phyloP scores from a whole-genome alignment of 108 stramenopile species.

The Cyclotella atomus region DNA sequence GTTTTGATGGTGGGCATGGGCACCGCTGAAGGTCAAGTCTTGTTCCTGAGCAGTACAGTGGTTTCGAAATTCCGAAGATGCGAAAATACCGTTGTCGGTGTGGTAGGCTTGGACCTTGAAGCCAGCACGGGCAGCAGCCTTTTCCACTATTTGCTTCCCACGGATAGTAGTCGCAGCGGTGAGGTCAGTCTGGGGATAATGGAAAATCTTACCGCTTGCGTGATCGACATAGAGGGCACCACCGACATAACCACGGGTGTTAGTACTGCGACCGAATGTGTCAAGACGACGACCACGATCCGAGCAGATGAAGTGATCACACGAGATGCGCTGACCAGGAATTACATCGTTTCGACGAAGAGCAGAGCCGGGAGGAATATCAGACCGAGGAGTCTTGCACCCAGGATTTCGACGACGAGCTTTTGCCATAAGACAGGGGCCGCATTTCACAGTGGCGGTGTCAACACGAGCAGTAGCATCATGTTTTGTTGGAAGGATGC shows the following conservation, averaged over 20 bases:
- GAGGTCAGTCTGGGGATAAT: not conserved
- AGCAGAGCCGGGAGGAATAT: not conserved
- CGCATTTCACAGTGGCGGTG: not conserved
- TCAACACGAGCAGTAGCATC: too few species aligned
- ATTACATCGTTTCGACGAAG: not conserved
- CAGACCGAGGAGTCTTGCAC: not conserved
- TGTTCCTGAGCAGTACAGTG: constrained; percentile 27
- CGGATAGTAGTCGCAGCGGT: not conserved
- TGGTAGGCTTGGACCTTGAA: constrained; percentile 26
- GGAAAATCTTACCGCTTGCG: constrained; percentile 7
- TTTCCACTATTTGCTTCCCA: not conserved
- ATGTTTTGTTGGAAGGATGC: not conserved
- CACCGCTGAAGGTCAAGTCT: constrained; percentile 39
- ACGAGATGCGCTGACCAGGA: constrained; percentile 3
- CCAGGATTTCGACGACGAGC: not conserved
- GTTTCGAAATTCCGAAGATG: constrained; percentile 11
- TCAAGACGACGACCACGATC: not conserved
- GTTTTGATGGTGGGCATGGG: constrained; percentile 68
- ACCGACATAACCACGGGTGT: not conserved
- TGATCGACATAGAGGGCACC: constrained; percentile 14
- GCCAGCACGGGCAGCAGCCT: not conserved
- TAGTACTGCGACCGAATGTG: not conserved
- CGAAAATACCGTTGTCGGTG: constrained; percentile 41
- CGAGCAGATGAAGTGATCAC: constrained; percentile 1
- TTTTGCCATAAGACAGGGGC: not conserved